Percentiles rank a stretch among this genome's conserved stretches.
These are phyloP conservation scores for Patellaria atrata DNA, from an alignment of 495 filamentous ascomycete genomes.

Conservation along the genomic window DNA sequence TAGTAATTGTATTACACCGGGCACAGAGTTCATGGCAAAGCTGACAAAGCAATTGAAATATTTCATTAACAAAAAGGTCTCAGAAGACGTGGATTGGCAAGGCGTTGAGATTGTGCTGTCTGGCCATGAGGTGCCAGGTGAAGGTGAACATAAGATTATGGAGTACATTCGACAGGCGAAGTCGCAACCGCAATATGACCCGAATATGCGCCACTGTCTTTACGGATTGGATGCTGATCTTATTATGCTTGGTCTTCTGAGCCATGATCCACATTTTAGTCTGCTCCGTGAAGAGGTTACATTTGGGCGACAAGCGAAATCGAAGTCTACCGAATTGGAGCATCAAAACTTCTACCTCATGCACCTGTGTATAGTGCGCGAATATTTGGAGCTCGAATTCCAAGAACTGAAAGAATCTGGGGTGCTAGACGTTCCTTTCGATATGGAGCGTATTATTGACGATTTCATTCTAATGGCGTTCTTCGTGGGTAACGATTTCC, in stretches of 20 bases:
- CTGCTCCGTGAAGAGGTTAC: constrained; percentile 94
- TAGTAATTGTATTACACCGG: constrained; percentile 97
- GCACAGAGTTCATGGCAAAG: constrained; percentile 96
- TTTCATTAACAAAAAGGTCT: constrained; percentile 97
- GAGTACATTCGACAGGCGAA: constrained; percentile 97
- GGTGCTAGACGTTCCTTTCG: constrained; percentile 61
- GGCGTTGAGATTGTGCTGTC: constrained; percentile 90
- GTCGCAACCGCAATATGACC: constrained; percentile 81
- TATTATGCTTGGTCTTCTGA: constrained; percentile 94
- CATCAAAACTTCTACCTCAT: constrained; percentile 98
- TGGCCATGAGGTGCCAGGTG: constrained; percentile 96
- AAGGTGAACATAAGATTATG: constrained; percentile 99
- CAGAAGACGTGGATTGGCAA: constrained; percentile 95
- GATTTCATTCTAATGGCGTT: constrained; percentile 99
- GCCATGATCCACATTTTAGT: constrained; percentile 97
- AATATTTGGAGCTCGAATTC: constrained; percentile 94
- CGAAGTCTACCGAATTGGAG: constrained; percentile 88
- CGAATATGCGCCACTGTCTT: constrained; percentile 93
- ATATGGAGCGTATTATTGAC: constrained; percentile 94
- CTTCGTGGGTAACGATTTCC: constrained; percentile 98
- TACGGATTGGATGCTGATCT: constrained; percentile 97
- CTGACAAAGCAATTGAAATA: constrained; percentile 90
- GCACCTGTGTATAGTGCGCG: constrained; percentile 92
- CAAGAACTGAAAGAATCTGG: constrained; percentile 77
- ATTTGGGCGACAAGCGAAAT: constrained; percentile 72